Evolutionary conservation across 306 rosid genomes (phyloP).

Genomic region (Prunus mira): DNA sequence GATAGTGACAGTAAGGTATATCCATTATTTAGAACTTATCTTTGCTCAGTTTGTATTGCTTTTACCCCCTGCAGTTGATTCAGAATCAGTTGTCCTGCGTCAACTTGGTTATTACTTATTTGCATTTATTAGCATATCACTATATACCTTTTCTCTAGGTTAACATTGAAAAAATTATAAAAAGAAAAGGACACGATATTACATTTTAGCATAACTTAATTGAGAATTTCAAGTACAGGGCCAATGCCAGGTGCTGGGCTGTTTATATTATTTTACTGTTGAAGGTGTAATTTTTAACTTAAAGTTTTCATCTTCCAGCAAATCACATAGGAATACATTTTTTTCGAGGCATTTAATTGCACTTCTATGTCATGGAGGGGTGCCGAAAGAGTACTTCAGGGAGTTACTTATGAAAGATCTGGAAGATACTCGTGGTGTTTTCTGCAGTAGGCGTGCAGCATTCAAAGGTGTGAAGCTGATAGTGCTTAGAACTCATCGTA

Average conservation of each 20-base stretch:
- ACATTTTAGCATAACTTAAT: no score
- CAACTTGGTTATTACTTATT: not conserved
- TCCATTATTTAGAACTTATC: not conserved
- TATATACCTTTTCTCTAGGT: not conserved
- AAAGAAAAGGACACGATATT: not conserved
- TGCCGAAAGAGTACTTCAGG: constrained; percentile 62
- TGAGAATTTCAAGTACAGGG: not conserved
- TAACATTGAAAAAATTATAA: no score
- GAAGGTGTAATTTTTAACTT: constrained; percentile 17
- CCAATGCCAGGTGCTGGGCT: not conserved
- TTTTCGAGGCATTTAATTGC: constrained; percentile 57
- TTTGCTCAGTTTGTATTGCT: not conserved
- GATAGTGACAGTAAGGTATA: constrained; percentile 75
- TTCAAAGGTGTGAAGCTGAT: constrained; percentile 44
- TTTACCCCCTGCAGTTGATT: not conserved
- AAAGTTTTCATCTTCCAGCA: constrained; percentile 44
- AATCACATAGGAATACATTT: constrained; percentile 39
- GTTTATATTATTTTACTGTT: constrained; percentile 14
- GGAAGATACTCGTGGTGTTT: constrained; percentile 35
- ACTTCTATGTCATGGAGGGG: constrained; percentile 81
- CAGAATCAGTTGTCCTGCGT: not conserved
- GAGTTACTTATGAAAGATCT: constrained; percentile 42
- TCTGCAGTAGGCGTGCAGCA: constrained; percentile 54
- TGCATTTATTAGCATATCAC: not conserved
- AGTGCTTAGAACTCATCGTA: not conserved